A percentile compares a stretch with the other conserved stretches of the same genome.
Evolutionary conservation across 2,329 filamentous ascomycete genomes (phyloP).

Genomic region (Neofusicoccum sp.): DNA sequence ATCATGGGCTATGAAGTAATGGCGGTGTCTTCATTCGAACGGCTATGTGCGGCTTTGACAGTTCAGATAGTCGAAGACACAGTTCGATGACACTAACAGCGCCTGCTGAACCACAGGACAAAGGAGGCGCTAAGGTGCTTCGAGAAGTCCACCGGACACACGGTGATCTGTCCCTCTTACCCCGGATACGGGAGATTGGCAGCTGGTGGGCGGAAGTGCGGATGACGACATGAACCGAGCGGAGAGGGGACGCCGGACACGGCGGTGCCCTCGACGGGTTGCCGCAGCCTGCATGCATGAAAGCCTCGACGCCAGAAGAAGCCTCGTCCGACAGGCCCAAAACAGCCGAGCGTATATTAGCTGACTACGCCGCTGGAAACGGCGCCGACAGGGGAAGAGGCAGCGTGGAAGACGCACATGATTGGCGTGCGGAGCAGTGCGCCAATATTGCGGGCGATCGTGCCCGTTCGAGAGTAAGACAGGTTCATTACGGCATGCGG

Average conservation of each 20-base stretch:
- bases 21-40: neutral
- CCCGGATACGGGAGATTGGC: conserved; percentile 18
- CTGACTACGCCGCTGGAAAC: neutral
- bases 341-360: neutral
- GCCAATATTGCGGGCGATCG: conserved; percentile 11
- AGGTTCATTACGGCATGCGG: conserved; percentile 1
- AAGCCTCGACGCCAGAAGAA: neutral
- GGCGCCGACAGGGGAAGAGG: neutral
- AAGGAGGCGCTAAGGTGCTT: neutral
- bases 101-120: neutral
- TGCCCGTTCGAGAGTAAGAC: neutral
- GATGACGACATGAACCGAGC: conserved; percentile 10
- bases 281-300: conserved; percentile 3
- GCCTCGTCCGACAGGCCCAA: neutral
- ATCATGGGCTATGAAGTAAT: neutral
- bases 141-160: neutral
- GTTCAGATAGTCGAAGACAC: neutral
- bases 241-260: conserved; percentile 10
- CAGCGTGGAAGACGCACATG: neutral
- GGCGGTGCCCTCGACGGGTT: neutral
- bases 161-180: conserved; percentile 12
- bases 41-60: conserved; percentile 12
- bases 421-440: conserved; percentile 4
- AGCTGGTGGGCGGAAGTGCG: neutral
- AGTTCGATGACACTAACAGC: neutral